These are phyloP conservation scores for Pyrenophora tritici-repentis DNA, from an alignment of 2,329 filamentous ascomycete genomes.

Conservation along the genomic window DNA sequence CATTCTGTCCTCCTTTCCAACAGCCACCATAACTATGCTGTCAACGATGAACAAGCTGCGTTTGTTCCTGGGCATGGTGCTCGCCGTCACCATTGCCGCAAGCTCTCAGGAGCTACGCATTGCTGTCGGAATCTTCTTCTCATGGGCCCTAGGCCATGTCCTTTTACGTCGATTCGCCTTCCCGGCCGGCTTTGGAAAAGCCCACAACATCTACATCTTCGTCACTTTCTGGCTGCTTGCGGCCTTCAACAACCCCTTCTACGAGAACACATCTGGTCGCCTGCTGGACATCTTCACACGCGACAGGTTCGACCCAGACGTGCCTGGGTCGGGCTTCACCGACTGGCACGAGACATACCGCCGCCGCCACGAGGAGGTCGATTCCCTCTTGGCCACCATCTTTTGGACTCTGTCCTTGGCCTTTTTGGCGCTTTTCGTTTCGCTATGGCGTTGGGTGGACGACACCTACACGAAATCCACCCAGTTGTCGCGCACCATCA, in stretches of 20 bases:
- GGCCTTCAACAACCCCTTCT: conserved; percentile 15
- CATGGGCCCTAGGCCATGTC: conserved; percentile 15
- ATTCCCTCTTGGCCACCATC: background rate
- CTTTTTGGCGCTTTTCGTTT: background rate
- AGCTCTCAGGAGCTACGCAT: conserved; percentile 14
- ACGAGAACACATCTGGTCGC: conserved; percentile 11
- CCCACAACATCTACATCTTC: conserved; percentile 7
- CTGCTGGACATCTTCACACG: conserved; percentile 10
- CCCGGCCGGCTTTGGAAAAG: background rate
- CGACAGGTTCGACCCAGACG: conserved; percentile 2
- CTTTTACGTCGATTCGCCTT: conserved; percentile 1
- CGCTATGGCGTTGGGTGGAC: background rate
- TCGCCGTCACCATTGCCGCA: conserved; percentile 4
- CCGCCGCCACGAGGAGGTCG: conserved; percentile 5
- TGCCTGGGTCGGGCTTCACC: conserved; percentile 16
- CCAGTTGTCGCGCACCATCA: background rate
- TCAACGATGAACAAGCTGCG: conserved; percentile 1
- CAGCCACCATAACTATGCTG: conserved; percentile 12
- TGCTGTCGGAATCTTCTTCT: conserved; percentile 4
- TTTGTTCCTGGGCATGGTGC: conserved; percentile 12
- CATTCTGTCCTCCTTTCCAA: background rate
- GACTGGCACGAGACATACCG: conserved; percentile 10
- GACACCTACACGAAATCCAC: background rate
- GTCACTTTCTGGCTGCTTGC: conserved; percentile 14
- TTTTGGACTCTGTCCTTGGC: conserved; percentile 1